Base-by-base conservation (phyloP, 768 basidiomycete genomes). In the Gymnopilus dilepis region DNA sequence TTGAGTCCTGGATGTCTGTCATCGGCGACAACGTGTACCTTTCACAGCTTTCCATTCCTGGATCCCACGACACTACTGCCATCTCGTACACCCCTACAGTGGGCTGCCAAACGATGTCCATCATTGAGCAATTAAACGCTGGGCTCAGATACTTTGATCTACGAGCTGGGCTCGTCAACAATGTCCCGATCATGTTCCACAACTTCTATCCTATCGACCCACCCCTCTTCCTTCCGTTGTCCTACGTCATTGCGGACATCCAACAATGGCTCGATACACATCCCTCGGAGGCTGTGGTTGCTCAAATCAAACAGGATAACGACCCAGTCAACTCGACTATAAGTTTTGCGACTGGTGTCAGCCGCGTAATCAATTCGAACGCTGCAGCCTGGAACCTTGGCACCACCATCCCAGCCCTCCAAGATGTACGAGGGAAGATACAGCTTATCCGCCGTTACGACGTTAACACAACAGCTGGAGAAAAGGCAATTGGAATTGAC, bases 401-500 rank as follows among this genome's bases (percentile, higher is more conserved):
- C 3, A 38, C 33, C 34, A 21, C 31, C 13, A 11, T 53, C 9
- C 51, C 34, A 15, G 33, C 22, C 11, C 51, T 53, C 17, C 12
- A 24, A 3, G 50, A 52, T 15, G 19, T 52, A 19, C 50, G 50
- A 31, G 33, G 33, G 17, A n/a, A 34, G 9, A 52, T 52, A 1
- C 50, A 33, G 30, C 50, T 52, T 12, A 21, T 52, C 30, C 50
- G 50, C 21, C 30, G 50, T 21, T 52, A 52, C 50, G 21, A 17
- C 11, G 50, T 52, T 19, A 52, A 52, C n/a, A 7, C 19, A 6
- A 52, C 12, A 11, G 50, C 50, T n/a, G 50, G 50, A 17, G 50
- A 52, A 52, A 28, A 53, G 11, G 33, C 51, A 8, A 53, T 53
- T 22, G 51, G 51, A 4, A 53, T 53, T 21, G 51, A 53, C 26